Percentiles rank a stretch among this genome's conserved stretches.
Conservation (phyloP, 1,139 yeast genomes). For the Taphrina wiesneri region DNA sequence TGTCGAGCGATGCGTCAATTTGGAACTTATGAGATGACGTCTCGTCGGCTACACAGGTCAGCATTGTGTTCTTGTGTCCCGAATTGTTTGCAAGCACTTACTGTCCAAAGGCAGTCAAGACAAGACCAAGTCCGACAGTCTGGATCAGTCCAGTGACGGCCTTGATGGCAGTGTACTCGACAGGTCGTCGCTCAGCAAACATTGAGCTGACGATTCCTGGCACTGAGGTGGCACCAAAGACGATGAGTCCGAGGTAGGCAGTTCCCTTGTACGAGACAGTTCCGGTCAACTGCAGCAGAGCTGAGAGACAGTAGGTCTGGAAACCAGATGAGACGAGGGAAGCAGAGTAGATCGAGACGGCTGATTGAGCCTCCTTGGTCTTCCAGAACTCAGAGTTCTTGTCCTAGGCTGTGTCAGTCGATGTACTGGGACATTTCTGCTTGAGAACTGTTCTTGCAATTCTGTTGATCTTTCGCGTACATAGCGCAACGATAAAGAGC, state of each 20-base stretch:
- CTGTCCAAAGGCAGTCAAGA: constrained; percentile 37
- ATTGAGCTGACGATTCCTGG: constrained; percentile 47
- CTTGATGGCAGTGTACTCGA: constrained; percentile 47
- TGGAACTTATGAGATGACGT: constrained; percentile 15
- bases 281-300: constrained; percentile 49
- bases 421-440: not conserved
- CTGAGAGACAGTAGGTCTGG: constrained; percentile 51
- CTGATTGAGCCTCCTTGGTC: constrained; percentile 48
- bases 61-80: too few relatives aligned
- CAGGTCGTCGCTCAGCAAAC: constrained; percentile 47
- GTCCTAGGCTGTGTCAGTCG: constrained; percentile 1
- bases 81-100: not conserved
- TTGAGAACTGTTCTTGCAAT: too few relatives aligned
- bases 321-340: constrained; percentile 46
- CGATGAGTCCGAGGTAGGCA: constrained; percentile 48
- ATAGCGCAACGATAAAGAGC: too few relatives aligned
- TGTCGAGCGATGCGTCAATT: not conserved
- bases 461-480: too few relatives aligned
- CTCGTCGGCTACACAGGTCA: constrained; percentile 18
- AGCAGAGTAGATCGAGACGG: constrained; percentile 46
- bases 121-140: constrained; percentile 49
- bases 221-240: constrained; percentile 48
- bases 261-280: constrained; percentile 49
- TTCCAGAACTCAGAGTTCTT: constrained; percentile 46
- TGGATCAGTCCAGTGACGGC: constrained; percentile 47